A percentile compares a stretch with the other conserved stretches of the same genome.
phyloP scores from a whole-genome alignment of 805 yeast genomes.

The Hanseniaspora nectarophila region DNA sequence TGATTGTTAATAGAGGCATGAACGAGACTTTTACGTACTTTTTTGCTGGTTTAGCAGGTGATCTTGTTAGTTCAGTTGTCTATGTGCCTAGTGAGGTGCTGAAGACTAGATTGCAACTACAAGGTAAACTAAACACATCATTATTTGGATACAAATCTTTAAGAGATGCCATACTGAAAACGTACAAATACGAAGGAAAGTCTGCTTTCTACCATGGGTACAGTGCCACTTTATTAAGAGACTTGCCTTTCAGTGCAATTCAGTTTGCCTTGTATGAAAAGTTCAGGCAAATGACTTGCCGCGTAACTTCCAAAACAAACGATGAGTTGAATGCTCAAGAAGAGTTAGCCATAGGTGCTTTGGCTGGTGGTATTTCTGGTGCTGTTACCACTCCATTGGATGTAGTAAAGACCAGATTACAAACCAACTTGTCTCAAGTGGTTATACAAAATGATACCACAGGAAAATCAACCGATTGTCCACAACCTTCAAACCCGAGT shows the following conservation, averaged over 20 bases:
- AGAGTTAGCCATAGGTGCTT: conserved; percentile 49
- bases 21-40: conserved; percentile 75
- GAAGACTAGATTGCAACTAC: conserved; percentile 85
- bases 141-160: conserved; percentile 82
- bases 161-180: conserved; percentile 54
- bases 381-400: conserved; percentile 80
- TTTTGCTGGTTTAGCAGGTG: conserved; percentile 86
- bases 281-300: conserved; percentile 51
- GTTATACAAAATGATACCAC: conserved; percentile 16
- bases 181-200: conserved; percentile 58
- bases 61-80: conserved; percentile 71
- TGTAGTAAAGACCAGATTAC: conserved; percentile 84
- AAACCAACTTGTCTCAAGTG: conserved; percentile 37
- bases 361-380: conserved; percentile 95
- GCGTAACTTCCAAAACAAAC: conserved; percentile 25
- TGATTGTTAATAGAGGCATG: conserved; percentile 50
- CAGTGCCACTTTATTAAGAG: conserved; percentile 85
- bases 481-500: conserved; percentile 22
- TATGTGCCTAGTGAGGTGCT: conserved; percentile 94
- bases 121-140: conserved; percentile 75
- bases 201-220: conserved; percentile 77
- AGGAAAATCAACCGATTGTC: conserved; percentile 12
- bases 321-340: conserved; percentile 22
- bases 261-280: conserved; percentile 93
- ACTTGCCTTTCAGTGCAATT: conserved; percentile 87